Percentiles rank a stretch among this genome's conserved stretches.
phyloP scores from a whole-genome alignment of 768 basidiomycete species.

The Tulasnella sp. region DNA sequence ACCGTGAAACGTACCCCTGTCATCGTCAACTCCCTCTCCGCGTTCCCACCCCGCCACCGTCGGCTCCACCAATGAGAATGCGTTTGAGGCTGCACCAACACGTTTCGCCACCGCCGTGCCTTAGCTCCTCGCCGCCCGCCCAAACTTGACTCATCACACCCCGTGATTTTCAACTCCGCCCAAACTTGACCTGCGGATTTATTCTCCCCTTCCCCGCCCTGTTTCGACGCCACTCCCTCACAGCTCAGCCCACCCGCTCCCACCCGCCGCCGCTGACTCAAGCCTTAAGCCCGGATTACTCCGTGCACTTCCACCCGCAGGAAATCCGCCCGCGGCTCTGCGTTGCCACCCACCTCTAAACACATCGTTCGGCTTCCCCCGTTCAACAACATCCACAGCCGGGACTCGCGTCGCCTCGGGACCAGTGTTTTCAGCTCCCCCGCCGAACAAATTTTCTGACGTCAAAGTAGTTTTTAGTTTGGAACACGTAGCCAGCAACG shows the following conservation, averaged over 20 bases:
- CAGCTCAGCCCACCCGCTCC: background rate
- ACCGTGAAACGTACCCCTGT: background rate
- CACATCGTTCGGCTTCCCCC: background rate
- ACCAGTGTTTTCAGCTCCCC: background rate
- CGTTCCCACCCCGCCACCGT: background rate
- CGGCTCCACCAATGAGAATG: background rate
- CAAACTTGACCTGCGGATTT: no score
- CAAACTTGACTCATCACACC: background rate
- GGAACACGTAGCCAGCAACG: background rate
- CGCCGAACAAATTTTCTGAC: background rate
- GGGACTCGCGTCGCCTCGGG: background rate
- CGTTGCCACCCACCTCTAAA: background rate
- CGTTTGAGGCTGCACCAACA: background rate
- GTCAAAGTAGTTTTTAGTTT: background rate
- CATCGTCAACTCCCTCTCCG: background rate
- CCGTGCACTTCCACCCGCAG: background rate
- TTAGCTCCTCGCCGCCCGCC: background rate
- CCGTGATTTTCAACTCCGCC: background rate
- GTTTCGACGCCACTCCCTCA: background rate
- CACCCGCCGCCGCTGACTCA: background rate
- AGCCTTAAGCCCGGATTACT: background rate
- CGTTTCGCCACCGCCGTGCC: background rate
- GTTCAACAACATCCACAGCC: background rate
- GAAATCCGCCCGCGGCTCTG: background rate
- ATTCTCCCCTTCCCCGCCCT: no score